Evolutionary conservation across 2,329 filamentous ascomycete species (phyloP).

Genomic region (Exophiala phaeomuriformis): DNA sequence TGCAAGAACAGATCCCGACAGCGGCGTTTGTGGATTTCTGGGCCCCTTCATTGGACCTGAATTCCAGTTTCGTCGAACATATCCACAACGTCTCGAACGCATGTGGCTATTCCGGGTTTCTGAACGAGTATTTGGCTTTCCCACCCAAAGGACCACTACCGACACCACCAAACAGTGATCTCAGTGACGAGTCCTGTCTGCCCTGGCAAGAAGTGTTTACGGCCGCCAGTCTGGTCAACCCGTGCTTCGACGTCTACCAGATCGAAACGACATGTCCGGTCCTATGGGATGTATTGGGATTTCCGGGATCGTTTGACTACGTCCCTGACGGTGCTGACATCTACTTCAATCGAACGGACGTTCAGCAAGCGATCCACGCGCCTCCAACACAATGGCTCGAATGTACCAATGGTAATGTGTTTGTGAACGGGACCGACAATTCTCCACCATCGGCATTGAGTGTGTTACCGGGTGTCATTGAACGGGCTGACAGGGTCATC

Average conservation of each 20-base stretch:
- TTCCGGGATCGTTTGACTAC: slow-evolving; percentile 60
- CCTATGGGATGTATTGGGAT: slow-evolving; percentile 61
- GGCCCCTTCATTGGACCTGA: slow-evolving; percentile 40
- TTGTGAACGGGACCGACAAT: slow-evolving; percentile 37
- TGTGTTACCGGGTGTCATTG: slow-evolving; percentile 64
- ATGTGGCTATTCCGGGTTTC: slow-evolving; percentile 43
- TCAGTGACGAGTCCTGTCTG: slow-evolving; percentile 47
- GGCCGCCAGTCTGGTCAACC: slow-evolving; percentile 55
- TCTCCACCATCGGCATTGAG: slow-evolving; percentile 48
- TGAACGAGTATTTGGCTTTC: slow-evolving; percentile 53
- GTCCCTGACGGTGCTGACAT: slow-evolving; percentile 54
- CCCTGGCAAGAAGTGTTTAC: slow-evolving; percentile 51
- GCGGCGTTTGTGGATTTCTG: slow-evolving; percentile 39
- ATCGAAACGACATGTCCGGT: slow-evolving; percentile 65
- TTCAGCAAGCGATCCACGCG: slow-evolving; percentile 62
- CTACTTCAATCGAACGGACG: slow-evolving; percentile 65
- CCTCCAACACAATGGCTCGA: slow-evolving; percentile 51
- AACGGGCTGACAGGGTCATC: slow-evolving; percentile 63
- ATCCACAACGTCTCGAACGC: slow-evolving; percentile 37
- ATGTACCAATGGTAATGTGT: slow-evolving; percentile 46
- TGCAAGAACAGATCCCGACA: slow-evolving; percentile 43
- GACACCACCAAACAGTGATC: slow-evolving; percentile 40
- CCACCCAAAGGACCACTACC: slow-evolving; percentile 60
- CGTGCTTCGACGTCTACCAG: slow-evolving; percentile 73
- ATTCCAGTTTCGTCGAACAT: slow-evolving; percentile 37